Evolutionary conservation across 2,329 filamentous ascomycete genomes (phyloP).

Genomic region (Botrytis fragariae): DNA sequence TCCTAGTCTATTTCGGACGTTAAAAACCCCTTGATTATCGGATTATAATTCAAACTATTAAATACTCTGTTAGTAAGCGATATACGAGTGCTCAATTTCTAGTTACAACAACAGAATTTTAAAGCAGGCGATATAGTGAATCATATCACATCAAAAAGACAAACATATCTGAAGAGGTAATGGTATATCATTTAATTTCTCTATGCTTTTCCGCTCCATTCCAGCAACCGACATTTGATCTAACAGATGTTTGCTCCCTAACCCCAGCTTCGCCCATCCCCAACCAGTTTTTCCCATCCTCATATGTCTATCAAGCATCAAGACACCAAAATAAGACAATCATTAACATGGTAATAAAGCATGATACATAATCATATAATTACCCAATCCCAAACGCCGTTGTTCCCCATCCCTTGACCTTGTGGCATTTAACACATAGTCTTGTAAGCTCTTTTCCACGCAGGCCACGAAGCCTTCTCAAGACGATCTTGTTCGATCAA

Average conservation of each 20-base stretch:
- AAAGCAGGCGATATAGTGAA: background rate
- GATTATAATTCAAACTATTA: background rate
- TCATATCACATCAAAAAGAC: background rate
- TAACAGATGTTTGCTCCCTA: background rate
- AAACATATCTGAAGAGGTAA: background rate
- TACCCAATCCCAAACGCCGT: background rate
- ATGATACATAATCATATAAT: conserved; percentile 3
- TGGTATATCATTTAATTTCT: background rate
- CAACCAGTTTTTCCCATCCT: background rate
- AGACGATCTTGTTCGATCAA: conserved; percentile 31
- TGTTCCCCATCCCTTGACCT: background rate
- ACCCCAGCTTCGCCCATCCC: no score
- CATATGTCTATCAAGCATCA: background rate
- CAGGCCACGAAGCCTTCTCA: conserved; percentile 27
- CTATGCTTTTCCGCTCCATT: background rate
- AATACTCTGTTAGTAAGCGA: background rate
- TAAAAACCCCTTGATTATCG: background rate
- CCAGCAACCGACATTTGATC: background rate
- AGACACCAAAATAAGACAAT: conserved; percentile 3
- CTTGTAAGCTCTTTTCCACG: conserved; percentile 32
- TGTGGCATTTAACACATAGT: conserved; percentile 8
- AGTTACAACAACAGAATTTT: background rate
- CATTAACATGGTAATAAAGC: background rate
- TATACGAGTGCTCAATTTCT: background rate
- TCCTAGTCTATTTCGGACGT: background rate